These are phyloP conservation scores for Colletotrichum cuscutae DNA, from an alignment of 2,329 filamentous ascomycete genomes.

Conservation along the genomic window DNA sequence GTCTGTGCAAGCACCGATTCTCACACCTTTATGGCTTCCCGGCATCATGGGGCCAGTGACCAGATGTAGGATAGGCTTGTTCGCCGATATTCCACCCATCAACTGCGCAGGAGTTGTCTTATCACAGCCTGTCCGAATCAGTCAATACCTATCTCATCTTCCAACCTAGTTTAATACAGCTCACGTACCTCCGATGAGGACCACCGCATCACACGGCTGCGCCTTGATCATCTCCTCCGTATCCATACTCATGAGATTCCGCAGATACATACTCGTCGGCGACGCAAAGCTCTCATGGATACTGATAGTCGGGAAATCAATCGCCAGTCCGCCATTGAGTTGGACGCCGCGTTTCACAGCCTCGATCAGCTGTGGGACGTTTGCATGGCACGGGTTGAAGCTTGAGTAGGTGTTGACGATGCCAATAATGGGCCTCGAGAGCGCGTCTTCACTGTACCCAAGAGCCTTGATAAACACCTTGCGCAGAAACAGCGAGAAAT, in stretches of 20 bases:
- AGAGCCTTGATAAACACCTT: constrained; percentile 84
- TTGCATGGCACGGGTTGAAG: constrained; percentile 81
- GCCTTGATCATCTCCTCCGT: constrained; percentile 82
- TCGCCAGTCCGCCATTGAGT: constrained; percentile 72
- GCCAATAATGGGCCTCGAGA: constrained; percentile 77
- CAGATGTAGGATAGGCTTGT: constrained; percentile 76
- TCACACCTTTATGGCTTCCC: constrained; percentile 70
- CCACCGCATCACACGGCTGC: constrained; percentile 75
- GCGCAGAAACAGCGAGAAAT: constrained; percentile 79
- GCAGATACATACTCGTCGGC: constrained; percentile 79
- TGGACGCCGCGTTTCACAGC: constrained; percentile 76
- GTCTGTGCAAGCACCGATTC: constrained; percentile 80
- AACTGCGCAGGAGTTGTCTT: constrained; percentile 80
- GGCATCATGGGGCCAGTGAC: constrained; percentile 83
- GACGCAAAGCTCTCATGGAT: constrained; percentile 75
- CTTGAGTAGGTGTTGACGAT: constrained; percentile 79
- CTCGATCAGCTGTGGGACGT: constrained; percentile 77
- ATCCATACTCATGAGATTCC: constrained; percentile 83
- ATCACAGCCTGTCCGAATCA: constrained; percentile 67
- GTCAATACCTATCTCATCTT: background rate
- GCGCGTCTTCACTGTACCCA: constrained; percentile 77
- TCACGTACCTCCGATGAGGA: constrained; percentile 71
- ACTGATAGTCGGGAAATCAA: constrained; percentile 81
- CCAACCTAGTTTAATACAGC: background rate
- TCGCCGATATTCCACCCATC: constrained; percentile 80